These are phyloP conservation scores for Cutaneotrichosporon cyanovorans DNA, from an alignment of 1,284 basidiomycete species.

Conservation along the genomic window DNA sequence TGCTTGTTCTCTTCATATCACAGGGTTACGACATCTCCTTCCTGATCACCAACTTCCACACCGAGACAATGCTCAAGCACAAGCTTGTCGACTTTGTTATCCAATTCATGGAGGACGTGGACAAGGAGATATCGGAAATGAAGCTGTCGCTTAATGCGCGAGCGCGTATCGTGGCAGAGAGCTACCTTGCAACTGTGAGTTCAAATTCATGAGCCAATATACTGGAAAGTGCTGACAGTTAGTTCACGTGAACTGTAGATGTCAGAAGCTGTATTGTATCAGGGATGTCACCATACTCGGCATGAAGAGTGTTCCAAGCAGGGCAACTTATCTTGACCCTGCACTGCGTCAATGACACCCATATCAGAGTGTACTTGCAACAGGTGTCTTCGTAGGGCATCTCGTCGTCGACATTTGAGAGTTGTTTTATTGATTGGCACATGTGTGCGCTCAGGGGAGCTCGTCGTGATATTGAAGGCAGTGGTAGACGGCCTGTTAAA, in stretches of 20 bases:
- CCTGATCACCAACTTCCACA: constrained; percentile 93
- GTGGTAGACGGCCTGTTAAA: too few relatives aligned
- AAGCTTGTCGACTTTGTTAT: constrained; percentile 99
- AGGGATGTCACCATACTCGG: constrained; percentile 11
- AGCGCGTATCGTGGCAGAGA: constrained; percentile 91
- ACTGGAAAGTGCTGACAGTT: constrained; percentile 1
- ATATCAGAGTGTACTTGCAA: too few relatives aligned
- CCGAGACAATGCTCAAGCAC: constrained; percentile 97
- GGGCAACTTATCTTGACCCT: too few relatives aligned
- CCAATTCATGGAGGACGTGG: constrained; percentile 98
- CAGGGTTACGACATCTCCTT: constrained; percentile 98
- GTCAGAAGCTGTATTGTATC: constrained; percentile 19
- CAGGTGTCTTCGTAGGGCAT: too few relatives aligned
- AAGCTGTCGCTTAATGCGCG: constrained; percentile 77
- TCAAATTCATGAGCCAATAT: too few relatives aligned
- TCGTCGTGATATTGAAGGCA: too few relatives aligned
- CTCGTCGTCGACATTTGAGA: too few relatives aligned
- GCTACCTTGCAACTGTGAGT: constrained; percentile 45
- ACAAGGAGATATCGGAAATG: constrained; percentile 55
- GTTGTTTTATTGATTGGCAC: too few relatives aligned
- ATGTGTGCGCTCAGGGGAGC: too few relatives aligned
- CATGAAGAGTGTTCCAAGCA: not conserved
- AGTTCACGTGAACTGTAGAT: constrained; percentile 16
- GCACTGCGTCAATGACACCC: too few relatives aligned
- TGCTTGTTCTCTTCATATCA: not conserved